Evolutionary conservation across 2,329 filamentous ascomycete genomes (phyloP).

Genomic region (Seiridium unicorne): DNA sequence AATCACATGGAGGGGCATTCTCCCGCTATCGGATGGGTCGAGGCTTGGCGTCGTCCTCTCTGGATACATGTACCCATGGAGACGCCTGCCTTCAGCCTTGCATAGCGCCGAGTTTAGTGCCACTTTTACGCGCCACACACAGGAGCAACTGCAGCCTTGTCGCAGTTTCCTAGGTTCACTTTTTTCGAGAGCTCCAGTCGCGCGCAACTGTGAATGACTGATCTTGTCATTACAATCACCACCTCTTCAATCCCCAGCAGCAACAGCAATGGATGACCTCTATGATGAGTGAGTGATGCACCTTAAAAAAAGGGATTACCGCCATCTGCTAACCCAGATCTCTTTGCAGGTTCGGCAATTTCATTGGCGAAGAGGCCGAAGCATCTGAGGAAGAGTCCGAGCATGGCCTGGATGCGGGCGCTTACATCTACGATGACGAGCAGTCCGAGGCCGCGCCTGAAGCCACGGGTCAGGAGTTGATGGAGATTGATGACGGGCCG

Average conservation of each 20-base stretch:
- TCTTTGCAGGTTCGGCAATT: constrained; percentile 82
- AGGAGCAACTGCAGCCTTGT: constrained; percentile 7
- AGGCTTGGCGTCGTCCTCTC: too few relatives aligned
- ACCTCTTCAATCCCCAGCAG: neutral
- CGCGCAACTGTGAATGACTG: neutral
- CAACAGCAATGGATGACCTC: constrained; percentile 77
- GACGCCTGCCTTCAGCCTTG: too few relatives aligned
- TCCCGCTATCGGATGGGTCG: too few relatives aligned
- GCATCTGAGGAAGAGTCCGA: constrained; percentile 86
- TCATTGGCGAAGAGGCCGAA: constrained; percentile 85
- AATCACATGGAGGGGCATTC: too few relatives aligned
- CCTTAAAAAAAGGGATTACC: too few relatives aligned
- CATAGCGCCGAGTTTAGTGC: neutral
- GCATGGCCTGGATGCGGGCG: constrained; percentile 68
- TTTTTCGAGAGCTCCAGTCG: constrained; percentile 3
- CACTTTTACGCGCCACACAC: neutral
- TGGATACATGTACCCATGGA: too few relatives aligned
- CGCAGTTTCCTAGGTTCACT: neutral
- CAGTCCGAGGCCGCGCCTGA: constrained; percentile 62
- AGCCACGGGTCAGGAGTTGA: constrained; percentile 74
- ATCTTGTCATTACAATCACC: constrained; percentile 20
- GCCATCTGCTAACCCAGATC: constrained; percentile 13
- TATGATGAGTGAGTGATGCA: constrained; percentile 76
- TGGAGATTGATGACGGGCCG: constrained; percentile 90
- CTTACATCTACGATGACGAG: constrained; percentile 81